phyloP scores from a whole-genome alignment of 345 rosid genomes.

The Laguncularia racemosa region DNA sequence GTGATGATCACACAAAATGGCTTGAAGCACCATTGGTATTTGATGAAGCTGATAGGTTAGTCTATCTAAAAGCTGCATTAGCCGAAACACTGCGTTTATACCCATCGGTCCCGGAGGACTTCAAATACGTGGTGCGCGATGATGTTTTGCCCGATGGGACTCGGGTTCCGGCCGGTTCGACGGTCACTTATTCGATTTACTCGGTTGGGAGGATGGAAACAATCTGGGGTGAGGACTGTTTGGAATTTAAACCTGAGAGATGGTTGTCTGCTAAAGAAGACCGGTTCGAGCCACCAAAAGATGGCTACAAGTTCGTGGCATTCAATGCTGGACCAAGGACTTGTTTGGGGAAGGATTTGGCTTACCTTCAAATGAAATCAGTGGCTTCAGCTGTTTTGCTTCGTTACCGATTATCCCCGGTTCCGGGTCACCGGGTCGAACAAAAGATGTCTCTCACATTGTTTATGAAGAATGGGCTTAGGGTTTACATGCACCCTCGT shows the following conservation, averaged over 20 bases:
- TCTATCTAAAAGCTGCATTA: slow-evolving; percentile 78
- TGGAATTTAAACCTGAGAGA: slow-evolving; percentile 73
- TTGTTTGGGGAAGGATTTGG: slow-evolving; percentile 89
- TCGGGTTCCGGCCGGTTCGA: slow-evolving; percentile 69
- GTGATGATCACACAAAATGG: slow-evolving; percentile 51
- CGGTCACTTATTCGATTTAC: slow-evolving; percentile 81
- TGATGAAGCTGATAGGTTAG: slow-evolving; percentile 69
- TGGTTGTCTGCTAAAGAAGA: slow-evolving; percentile 61
- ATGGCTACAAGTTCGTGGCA: slow-evolving; percentile 76
- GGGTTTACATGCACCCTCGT: slow-evolving; percentile 71
- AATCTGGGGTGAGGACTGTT: slow-evolving; percentile 88
- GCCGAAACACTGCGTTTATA: slow-evolving; percentile 84
- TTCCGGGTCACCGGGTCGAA: slow-evolving; percentile 73
- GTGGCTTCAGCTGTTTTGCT: slow-evolving; percentile 80
- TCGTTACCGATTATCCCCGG: slow-evolving; percentile 59
- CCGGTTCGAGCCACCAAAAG: slow-evolving; percentile 61
- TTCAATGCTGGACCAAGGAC: slow-evolving; percentile 93
- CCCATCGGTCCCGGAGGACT: slow-evolving; percentile 88
- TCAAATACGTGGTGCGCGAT: slow-evolving; percentile 65
- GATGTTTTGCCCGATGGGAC: slow-evolving; percentile 81
- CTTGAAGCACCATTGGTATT: slow-evolving; percentile 58
- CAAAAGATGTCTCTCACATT: slow-evolving; percentile 93
- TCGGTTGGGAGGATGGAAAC: slow-evolving; percentile 84
- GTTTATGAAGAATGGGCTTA: slow-evolving; percentile 86
- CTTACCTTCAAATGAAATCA: slow-evolving; percentile 86